Percentiles rank a stretch among this genome's conserved stretches.
These are phyloP conservation scores for Arctium lappa DNA, from an alignment of 129 eudicot genomes.

Conservation along the genomic window DNA sequence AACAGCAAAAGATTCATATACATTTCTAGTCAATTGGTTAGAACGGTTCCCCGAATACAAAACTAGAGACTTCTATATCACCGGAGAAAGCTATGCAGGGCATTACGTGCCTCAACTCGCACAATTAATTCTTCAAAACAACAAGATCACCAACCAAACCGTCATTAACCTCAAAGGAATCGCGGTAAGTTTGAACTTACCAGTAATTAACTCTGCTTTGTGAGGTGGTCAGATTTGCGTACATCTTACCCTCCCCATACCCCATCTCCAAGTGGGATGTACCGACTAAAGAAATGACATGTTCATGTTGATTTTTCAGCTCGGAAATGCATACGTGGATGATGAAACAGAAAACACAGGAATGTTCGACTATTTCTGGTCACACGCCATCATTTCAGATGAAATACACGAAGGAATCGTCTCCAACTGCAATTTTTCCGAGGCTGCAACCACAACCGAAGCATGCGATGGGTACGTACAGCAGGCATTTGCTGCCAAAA, in stretches of 20 bases:
- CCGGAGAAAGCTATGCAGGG: constrained; percentile 69
- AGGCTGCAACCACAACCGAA: constrained; percentile 22
- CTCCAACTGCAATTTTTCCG: constrained; percentile 49
- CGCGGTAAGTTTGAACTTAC: constrained; percentile 43
- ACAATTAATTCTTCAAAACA: constrained; percentile 46
- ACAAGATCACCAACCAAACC: constrained; percentile 60
- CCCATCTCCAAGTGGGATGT: neutral
- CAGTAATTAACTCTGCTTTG: neutral
- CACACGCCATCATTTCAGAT: constrained; percentile 52
- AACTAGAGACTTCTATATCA: constrained; percentile 49
- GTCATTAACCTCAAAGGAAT: constrained; percentile 64
- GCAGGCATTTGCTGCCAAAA: constrained; percentile 20
- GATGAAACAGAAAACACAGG: constrained; percentile 31
- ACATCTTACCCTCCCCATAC: neutral
- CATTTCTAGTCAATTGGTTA: constrained; percentile 55
- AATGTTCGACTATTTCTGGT: constrained; percentile 41
- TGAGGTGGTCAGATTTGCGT: neutral
- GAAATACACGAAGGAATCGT: constrained; percentile 42
- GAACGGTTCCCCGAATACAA: constrained; percentile 63
- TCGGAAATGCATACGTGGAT: constrained; percentile 59
- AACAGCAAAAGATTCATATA: constrained; percentile 55
- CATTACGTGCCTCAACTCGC: constrained; percentile 71
- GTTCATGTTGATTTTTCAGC: constrained; percentile 29
- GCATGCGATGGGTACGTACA: constrained; percentile 9
- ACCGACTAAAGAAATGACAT: neutral